phyloP scores from a whole-genome alignment of 352 stramenopile genomes.

The Globisporangium emineosum region DNA sequence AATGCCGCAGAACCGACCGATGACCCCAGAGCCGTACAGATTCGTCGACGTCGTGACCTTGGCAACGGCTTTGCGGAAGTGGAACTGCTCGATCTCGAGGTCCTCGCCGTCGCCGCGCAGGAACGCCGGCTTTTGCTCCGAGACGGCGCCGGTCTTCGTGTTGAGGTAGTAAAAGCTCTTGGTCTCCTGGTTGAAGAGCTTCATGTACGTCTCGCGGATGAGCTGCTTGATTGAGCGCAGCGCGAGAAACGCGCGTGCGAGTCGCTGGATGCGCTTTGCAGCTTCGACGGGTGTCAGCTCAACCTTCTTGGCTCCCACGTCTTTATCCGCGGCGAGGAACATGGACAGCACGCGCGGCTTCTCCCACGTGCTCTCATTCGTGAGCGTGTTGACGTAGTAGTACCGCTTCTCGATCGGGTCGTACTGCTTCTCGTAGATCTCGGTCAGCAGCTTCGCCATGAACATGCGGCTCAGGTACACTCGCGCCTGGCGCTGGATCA shows the following conservation, averaged over 20 bases:
- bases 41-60: conserved; percentile 52
- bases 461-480: conserved; percentile 36
- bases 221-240: conserved; percentile 34
- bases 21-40: conserved; percentile 38
- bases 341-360: conserved; percentile 39
- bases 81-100: conserved; percentile 57
- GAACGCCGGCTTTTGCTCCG: conserved; percentile 44
- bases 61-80: conserved; percentile 60
- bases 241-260: conserved; percentile 37
- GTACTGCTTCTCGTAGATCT: conserved; percentile 59
- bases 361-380: conserved; percentile 63
- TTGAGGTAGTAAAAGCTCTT: conserved; percentile 72
- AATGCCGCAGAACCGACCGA: conserved; percentile 44
- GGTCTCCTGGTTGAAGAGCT: conserved; percentile 50
- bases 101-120: conserved; percentile 44
- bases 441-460: conserved; percentile 34
- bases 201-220: conserved; percentile 72
- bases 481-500: conserved; percentile 43
- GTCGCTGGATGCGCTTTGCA: conserved; percentile 47
- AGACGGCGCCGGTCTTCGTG: conserved; percentile 39
- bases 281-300: conserved; percentile 31
- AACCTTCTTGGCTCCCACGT: conserved; percentile 12
- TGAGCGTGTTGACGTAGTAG: conserved; percentile 65
- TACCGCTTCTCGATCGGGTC: conserved; percentile 57
- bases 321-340: conserved; percentile 31